Conservation (phyloP, 768 basidiomycete genomes). For the Mycena albidolilacea region DNA sequence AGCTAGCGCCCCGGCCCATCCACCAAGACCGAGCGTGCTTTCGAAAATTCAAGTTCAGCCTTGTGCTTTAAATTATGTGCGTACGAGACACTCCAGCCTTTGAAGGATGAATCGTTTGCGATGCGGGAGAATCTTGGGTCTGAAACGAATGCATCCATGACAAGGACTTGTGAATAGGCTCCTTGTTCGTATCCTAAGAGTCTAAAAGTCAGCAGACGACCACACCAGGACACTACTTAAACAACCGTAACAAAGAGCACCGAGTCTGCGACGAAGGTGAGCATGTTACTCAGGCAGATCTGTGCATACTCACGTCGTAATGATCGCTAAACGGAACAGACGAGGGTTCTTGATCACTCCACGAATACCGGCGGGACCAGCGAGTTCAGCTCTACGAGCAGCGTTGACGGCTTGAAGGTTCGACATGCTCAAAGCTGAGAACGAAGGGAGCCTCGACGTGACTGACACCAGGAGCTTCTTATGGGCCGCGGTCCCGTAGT, state of each 20-base stretch:
- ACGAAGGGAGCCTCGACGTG: not conserved
- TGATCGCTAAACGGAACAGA: constrained; percentile 38
- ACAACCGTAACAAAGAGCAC: constrained; percentile 42
- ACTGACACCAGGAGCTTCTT: constrained; percentile 15
- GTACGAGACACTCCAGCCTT: constrained; percentile 45
- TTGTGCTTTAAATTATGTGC: not conserved
- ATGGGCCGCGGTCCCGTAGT: constrained; percentile 1
- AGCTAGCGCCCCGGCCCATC: constrained; percentile 40
- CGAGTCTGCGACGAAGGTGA: constrained; percentile 32
- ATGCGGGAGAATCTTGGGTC: constrained; percentile 41
- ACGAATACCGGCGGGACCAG: constrained; percentile 39
- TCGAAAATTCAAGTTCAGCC: not conserved
- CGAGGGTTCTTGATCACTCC: constrained; percentile 40
- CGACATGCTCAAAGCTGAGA: constrained; percentile 25
- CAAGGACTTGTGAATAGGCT: constrained; percentile 42
- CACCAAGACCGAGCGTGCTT: constrained; percentile 41
- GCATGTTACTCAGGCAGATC: not conserved
- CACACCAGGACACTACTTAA: not conserved
- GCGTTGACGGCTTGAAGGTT: constrained; percentile 40
- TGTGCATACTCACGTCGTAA: constrained; percentile 37
- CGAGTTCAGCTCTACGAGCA: constrained; percentile 41
- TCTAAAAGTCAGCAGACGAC: not conserved
- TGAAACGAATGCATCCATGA: constrained; percentile 41
- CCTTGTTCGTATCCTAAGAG: constrained; percentile 42
- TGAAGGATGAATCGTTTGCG: constrained; percentile 41